A percentile compares a stretch with the other conserved stretches of the same genome.
Conservation (phyloP, 345 rosid genomes). For the Crucihimalaya himalaica region DNA sequence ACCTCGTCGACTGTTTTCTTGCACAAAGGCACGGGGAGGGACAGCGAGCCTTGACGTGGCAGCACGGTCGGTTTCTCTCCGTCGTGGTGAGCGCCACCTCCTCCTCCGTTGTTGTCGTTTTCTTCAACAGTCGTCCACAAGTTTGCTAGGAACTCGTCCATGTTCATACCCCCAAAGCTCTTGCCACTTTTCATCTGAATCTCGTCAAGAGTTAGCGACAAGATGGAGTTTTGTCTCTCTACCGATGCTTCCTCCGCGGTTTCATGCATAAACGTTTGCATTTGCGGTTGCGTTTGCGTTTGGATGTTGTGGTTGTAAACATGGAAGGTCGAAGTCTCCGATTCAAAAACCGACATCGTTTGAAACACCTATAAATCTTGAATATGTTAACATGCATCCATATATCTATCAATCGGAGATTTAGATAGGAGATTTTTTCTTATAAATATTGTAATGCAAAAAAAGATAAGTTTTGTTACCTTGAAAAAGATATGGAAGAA, state of each 20-base stretch:
- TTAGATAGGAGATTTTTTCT: background rate
- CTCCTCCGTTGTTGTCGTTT: background rate
- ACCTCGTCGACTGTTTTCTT: conserved; percentile 92
- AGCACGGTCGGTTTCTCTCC: conserved; percentile 34
- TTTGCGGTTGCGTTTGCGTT: conserved; percentile 7
- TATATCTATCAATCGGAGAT: conserved; percentile 1
- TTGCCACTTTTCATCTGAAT: conserved; percentile 80
- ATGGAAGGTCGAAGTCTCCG: conserved; percentile 36
- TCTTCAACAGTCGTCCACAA: conserved; percentile 69
- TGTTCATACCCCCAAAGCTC: conserved; percentile 83
- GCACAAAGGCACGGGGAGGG: conserved; percentile 68
- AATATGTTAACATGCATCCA: conserved; percentile 32
- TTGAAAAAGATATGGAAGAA: background rate
- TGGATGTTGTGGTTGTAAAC: conserved; percentile 23
- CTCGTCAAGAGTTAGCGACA: conserved; percentile 79
- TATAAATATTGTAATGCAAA: background rate
- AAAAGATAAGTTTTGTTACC: conserved; percentile 24
- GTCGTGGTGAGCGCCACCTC: background rate
- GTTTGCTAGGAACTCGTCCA: conserved; percentile 84
- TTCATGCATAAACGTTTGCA: conserved; percentile 20
- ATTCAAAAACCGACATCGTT: conserved; percentile 35
- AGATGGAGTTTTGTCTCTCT: conserved; percentile 49
- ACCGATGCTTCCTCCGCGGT: background rate
- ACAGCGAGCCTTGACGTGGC: conserved; percentile 67
- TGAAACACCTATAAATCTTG: conserved; percentile 11